phyloP scores from a whole-genome alignment of 2,329 filamentous ascomycete genomes.

The Cordyceps pruinosa region DNA sequence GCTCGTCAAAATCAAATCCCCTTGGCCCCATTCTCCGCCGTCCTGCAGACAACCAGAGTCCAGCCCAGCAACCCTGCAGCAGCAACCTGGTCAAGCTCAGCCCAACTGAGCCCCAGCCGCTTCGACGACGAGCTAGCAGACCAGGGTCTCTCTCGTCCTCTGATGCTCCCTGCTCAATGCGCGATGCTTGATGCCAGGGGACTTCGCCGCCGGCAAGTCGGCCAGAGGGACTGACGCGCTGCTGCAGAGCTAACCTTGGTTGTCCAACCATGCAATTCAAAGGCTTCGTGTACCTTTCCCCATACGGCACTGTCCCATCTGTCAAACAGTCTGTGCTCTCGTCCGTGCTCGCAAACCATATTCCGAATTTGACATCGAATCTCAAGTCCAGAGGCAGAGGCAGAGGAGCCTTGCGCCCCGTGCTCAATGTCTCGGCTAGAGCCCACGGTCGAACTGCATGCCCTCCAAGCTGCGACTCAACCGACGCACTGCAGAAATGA shows the following conservation, averaged over 20 bases:
- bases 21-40: conserved; percentile 1
- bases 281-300: background rate
- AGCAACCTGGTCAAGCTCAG: background rate
- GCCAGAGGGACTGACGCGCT: too few relatives aligned
- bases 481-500: background rate
- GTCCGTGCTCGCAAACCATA: conserved; percentile 4
- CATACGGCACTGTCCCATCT: background rate
- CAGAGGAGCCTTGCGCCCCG: background rate
- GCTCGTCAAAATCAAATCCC: too few relatives aligned
- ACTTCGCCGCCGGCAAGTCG: background rate
- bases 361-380: conserved; percentile 10
- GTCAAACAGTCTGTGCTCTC: conserved; percentile 9
- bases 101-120: conserved; percentile 1
- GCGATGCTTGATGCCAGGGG: background rate
- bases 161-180: too few relatives aligned
- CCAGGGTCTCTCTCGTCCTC: background rate
- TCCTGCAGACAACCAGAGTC: conserved; percentile 2
- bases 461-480: background rate
- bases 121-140: background rate
- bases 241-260: background rate
- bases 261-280: background rate
- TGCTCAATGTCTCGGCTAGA: conserved; percentile 9
- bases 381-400: background rate
- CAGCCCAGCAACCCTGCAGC: background rate
- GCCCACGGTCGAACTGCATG: conserved; percentile 2